Evolutionary conservation across 2,329 filamentous ascomycete species (phyloP).

Genomic region (Knoxdaviesia proteae): DNA sequence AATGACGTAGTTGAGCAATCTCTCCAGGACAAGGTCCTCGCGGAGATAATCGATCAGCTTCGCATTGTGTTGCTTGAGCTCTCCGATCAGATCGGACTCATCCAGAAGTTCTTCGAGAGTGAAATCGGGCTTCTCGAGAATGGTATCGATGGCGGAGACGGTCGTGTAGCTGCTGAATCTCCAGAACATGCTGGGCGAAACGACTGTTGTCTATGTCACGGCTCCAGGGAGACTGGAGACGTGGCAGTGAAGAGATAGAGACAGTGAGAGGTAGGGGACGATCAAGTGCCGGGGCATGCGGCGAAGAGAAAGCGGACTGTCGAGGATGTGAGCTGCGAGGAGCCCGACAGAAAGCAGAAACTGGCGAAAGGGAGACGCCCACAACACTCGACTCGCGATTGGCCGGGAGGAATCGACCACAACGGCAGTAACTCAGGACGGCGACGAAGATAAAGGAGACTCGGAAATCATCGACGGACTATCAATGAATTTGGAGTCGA

Average conservation of each 20-base stretch:
- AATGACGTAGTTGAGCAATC: constrained; percentile 77
- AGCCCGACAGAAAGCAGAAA: background rate
- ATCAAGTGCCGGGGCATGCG: background rate
- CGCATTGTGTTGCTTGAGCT: constrained; percentile 94
- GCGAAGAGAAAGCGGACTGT: background rate
- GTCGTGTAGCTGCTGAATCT: constrained; percentile 97
- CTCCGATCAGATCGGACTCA: constrained; percentile 88
- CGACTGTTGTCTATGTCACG: constrained; percentile 9
- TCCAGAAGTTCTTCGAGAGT: constrained; percentile 89
- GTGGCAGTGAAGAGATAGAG: background rate
- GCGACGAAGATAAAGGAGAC: too few species aligned
- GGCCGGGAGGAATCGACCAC: too few species aligned
- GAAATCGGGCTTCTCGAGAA: constrained; percentile 92
- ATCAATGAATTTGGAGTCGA: too few species aligned
- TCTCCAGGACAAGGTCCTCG: constrained; percentile 66
- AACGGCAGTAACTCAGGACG: too few species aligned
- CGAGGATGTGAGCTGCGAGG: background rate
- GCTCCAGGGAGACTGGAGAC: constrained; percentile 10
- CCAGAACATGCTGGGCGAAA: constrained; percentile 78
- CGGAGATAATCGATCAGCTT: constrained; percentile 93
- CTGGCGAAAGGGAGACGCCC: background rate
- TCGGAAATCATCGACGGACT: too few species aligned
- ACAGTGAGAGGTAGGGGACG: background rate
- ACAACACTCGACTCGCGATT: too few species aligned
- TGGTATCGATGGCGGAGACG: constrained; percentile 86